Base-by-base conservation (phyloP, 2,329 filamentous ascomycete species). In the Epicoccum nigrum region DNA sequence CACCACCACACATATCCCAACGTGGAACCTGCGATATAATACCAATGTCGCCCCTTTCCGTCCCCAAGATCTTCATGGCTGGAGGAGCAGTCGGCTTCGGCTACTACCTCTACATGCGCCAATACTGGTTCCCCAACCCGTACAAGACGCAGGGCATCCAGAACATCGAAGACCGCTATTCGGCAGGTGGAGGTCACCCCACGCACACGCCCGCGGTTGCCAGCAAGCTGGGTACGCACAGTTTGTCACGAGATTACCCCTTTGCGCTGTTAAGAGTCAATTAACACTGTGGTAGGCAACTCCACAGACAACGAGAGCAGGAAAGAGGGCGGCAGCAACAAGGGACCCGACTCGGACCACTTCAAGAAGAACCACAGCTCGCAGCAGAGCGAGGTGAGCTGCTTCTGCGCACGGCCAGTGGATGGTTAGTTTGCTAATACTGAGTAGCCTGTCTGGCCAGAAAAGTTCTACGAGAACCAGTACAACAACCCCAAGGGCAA, bases 81-180 rank as follows among this genome's bases (percentile, higher is more conserved):
- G 70, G 70, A 41, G 70, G 65, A 21, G 64, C 63, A 43, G 63
- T 68, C 13, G 69, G 71, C 51, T 67, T 72, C 54, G 59, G 58
- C 42, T 73, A 73, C 62, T 69, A 72, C 59, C 58, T 71, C 43
- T 63, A 65, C 54, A 71, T 71, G 67, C 64, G 69, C 49, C 65
- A 65, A 44, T 69, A 72, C 59, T 72, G 69, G 70, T 72, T 69
- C 63, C 68, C 68, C 45, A 70, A 73, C 54, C 67, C 70, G 9
- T 71, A 70, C 62, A 71, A 71, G 60, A 73, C 70, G 20, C 58
- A 61, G 32, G 69, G 55, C 27, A 53, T 66, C n/a, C 56, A 70
- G 56, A 70, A 71, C 49, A 66, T 73, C 33, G 70, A 71, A 47
- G 62, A 70, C 40, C 62, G 68, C 19, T 73, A 60, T 51, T 63